Conservation (phyloP, 495 filamentous ascomycete genomes). For the Penicillium diatomitis region DNA sequence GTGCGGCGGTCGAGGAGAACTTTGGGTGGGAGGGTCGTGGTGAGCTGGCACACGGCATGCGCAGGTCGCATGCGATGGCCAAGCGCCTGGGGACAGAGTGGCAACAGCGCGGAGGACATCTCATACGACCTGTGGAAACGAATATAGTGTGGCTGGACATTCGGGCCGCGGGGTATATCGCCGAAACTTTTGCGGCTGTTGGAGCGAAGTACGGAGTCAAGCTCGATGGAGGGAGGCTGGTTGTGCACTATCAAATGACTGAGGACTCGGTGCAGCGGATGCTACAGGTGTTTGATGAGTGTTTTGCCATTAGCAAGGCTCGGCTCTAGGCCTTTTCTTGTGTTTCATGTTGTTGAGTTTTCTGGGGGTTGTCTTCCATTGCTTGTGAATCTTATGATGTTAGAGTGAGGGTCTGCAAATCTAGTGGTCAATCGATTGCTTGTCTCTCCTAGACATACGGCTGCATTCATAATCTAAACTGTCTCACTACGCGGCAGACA, state of each 20-base stretch:
- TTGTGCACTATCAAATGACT: conserved; percentile 1
- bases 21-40: background rate
- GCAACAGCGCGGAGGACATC: background rate
- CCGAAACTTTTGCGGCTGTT: background rate
- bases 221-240: background rate
- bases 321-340: background rate
- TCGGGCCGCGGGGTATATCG: background rate
- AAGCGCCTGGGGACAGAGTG: background rate
- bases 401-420: too few relatives aligned
- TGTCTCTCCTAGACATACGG: too few relatives aligned
- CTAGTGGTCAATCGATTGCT: too few relatives aligned
- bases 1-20: background rate
- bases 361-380: too few relatives aligned
- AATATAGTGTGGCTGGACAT: background rate
- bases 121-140: background rate
- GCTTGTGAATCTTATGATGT: too few relatives aligned
- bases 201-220: background rate
- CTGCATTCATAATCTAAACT: too few relatives aligned
- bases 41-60: background rate
- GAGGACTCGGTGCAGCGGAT: background rate
- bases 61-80: background rate
- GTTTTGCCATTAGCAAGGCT: background rate
- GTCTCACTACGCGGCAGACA: too few relatives aligned
- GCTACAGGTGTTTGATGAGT: background rate
- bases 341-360: too few relatives aligned